Percentiles rank a stretch among this genome's conserved stretches.
Conservation (phyloP, 352 stramenopile genomes). For the Globisporangium acanthophoron region DNA sequence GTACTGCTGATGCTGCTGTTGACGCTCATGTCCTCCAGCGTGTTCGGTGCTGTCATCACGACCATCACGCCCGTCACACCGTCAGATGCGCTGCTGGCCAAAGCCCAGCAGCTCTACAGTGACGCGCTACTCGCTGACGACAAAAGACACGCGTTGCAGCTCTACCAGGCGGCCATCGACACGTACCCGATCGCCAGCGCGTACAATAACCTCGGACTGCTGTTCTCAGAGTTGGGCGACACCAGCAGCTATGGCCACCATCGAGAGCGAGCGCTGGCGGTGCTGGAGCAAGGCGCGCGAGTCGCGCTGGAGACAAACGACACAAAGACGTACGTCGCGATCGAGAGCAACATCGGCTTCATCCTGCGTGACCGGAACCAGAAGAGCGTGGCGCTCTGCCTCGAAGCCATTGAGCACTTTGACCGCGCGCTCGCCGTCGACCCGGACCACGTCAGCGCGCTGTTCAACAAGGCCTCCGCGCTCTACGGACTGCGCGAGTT, state of each 20-base stretch:
- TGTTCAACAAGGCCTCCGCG: slow-evolving; percentile 74
- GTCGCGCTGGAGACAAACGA: slow-evolving; percentile 31
- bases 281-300: slow-evolving; percentile 34
- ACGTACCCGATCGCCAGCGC: slow-evolving; percentile 41
- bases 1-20: background rate
- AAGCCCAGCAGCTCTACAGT: slow-evolving; percentile 25
- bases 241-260: background rate
- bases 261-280: slow-evolving; percentile 26
- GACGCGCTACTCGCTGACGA: slow-evolving; percentile 10
- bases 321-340: slow-evolving; percentile 29
- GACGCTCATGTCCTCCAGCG: too few relatives aligned
- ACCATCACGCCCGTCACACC: too few relatives aligned
- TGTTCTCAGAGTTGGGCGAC: slow-evolving; percentile 26
- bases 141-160: slow-evolving; percentile 19
- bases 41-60: too few relatives aligned
- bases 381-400: slow-evolving; percentile 27
- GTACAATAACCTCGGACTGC: slow-evolving; percentile 81
- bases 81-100: background rate
- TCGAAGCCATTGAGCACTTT: slow-evolving; percentile 57
- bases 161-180: slow-evolving; percentile 45
- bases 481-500: slow-evolving; percentile 33
- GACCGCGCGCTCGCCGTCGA: slow-evolving; percentile 35
- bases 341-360: slow-evolving; percentile 76
- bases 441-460: slow-evolving; percentile 31
- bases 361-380: slow-evolving; percentile 26